Base-by-base conservation (phyloP, 495 filamentous ascomycete species). In the Patellaria atrata region DNA sequence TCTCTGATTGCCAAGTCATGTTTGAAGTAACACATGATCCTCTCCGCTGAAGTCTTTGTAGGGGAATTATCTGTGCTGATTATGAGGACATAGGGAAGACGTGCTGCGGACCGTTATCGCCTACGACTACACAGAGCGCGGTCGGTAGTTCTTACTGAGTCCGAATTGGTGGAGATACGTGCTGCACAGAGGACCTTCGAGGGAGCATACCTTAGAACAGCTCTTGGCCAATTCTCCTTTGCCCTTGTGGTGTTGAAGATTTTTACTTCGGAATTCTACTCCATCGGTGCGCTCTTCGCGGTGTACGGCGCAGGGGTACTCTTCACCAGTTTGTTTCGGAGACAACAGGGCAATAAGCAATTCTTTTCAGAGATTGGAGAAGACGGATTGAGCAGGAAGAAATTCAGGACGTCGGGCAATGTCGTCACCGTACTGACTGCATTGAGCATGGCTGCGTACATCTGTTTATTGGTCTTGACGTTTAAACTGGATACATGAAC, bases 141-240 rank as follows among this genome's bases (percentile, higher is more conserved):
- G 27, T 81, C 77, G 21, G 82, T 91, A 5, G 64, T 87, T 14
- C 68, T 94, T 29, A 89, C 84, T 4, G 62, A 71, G 11, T 62
- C 74, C 42, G 89, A 97, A 52, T 71, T 97, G 8, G 80, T 93
- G 34, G 87, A 96, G 53, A 79, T 96, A 47, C 82, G 87, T 38
- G 87, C 87, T 0, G 79, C 86, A 3, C 89, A 97, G 56, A 71
- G 89, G 12, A 97, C 89, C 11, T 97, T 96, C 45, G 89, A 96
- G 63, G 89, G 89, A 1, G 91, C 89, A 21, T 97, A 97, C 59
- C 73, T 93, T 41, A 83, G 89, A 33, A 97, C 89, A 0, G 82
- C 87, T 0, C 74, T 96, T 21, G 78, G 77, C 2, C 86, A 94
- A 55, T 96, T 94, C 68, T 82, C 76, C 32, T 96, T 97, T 51